phyloP scores from a whole-genome alignment of 75 land plant species.

The Isoetes taiwanensis region DNA sequence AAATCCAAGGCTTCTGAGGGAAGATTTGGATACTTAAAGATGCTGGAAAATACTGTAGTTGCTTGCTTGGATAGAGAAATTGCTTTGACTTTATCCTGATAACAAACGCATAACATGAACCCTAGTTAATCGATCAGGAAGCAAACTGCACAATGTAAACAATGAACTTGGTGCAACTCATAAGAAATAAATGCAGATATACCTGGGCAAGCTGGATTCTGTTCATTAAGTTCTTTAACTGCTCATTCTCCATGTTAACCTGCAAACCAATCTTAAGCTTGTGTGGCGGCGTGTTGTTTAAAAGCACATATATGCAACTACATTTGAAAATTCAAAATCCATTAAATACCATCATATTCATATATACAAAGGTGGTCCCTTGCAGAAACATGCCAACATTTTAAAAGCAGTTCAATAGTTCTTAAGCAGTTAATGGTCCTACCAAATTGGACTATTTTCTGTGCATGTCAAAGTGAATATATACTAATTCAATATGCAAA shows the following conservation, averaged over 20 bases:
- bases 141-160: constrained; percentile 1
- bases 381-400: background rate
- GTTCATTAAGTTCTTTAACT: background rate
- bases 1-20: constrained; percentile 20
- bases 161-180: background rate
- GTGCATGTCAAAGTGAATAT: background rate
- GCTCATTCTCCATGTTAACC: background rate
- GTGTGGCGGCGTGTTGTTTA: too few species aligned
- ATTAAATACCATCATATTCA: background rate
- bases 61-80: constrained; percentile 28
- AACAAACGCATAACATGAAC: background rate
- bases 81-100: constrained; percentile 24
- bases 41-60: constrained; percentile 21
- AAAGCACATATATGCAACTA: too few species aligned
- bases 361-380: background rate
- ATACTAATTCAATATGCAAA: background rate
- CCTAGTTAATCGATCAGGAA: too few species aligned
- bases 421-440: background rate
- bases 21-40: constrained; percentile 20
- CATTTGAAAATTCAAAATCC: too few species aligned
- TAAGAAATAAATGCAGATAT: background rate
- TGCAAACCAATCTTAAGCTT: background rate
- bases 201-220: background rate
- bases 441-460: background rate
- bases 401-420: too few species aligned